Evolutionary conservation across 768 basidiomycete species (phyloP).

Genomic region (Amanita phalloides): DNA sequence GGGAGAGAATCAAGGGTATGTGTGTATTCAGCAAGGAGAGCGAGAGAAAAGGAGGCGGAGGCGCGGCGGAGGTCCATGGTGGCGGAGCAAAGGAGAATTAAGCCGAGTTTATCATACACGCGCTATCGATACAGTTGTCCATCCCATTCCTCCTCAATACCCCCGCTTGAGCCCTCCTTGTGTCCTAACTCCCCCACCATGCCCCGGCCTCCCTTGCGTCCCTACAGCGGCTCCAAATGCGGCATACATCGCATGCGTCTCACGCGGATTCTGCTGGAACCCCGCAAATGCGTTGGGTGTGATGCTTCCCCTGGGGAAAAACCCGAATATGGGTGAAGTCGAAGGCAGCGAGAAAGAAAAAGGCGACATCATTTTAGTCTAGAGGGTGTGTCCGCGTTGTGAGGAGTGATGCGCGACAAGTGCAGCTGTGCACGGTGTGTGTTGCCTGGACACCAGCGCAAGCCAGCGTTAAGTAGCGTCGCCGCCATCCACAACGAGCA

Average conservation of each 20-base stretch:
- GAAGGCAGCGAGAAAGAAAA: conserved; percentile 29
- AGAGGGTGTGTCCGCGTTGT: background rate
- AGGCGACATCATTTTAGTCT: background rate
- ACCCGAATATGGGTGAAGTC: conserved; percentile 41
- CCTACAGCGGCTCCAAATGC: conserved; percentile 22
- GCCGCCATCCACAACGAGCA: background rate
- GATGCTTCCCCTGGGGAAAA: conserved; percentile 47
- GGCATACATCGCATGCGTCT: conserved; percentile 48
- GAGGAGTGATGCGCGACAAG: background rate
- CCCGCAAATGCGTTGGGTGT: conserved; percentile 47
- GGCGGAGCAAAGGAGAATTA: background rate
- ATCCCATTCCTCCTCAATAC: background rate
- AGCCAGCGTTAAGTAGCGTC: background rate
- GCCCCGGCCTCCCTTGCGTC: background rate
- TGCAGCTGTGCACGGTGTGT: background rate
- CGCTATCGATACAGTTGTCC: conserved; percentile 1
- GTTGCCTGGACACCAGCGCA: background rate
- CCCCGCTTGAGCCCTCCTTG: background rate
- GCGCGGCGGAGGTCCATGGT: conserved; percentile 8
- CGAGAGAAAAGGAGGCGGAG: conserved; percentile 46
- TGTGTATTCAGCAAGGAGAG: conserved; percentile 72
- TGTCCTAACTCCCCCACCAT: background rate
- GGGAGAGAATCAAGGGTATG: conserved; percentile 93
- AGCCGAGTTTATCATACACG: background rate
- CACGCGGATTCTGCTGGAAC: conserved; percentile 52